Evolutionary conservation across 179 eudicot species (phyloP).

Genomic region (Beta lomatogona): DNA sequence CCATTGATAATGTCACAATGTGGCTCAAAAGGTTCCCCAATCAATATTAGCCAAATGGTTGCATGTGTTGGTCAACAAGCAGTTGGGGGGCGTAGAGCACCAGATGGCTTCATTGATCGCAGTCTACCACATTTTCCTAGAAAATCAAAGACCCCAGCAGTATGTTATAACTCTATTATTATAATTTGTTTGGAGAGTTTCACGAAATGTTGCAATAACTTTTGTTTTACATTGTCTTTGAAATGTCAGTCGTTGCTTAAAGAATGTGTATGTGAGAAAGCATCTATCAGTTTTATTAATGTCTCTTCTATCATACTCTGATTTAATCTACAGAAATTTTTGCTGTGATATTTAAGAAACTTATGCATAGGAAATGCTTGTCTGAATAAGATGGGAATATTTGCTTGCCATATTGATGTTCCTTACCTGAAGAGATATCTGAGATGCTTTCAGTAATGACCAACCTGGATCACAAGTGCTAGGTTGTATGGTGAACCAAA

Average conservation of each 20-base stretch:
- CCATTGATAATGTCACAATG: conserved; percentile 96
- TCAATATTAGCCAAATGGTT: conserved; percentile 97
- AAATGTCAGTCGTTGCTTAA: neutral
- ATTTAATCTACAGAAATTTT: neutral
- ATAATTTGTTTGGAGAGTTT: neutral
- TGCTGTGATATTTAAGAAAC: neutral
- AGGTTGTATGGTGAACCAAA: neutral
- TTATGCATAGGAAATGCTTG: neutral
- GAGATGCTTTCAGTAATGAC: neutral
- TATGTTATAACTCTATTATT: conserved; percentile 32
- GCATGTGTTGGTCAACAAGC: conserved; percentile 99
- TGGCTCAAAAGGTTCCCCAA: conserved; percentile 97
- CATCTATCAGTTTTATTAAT: neutral
- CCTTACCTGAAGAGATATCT: neutral
- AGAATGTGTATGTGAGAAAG: neutral
- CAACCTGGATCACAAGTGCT: neutral
- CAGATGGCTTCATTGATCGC: conserved; percentile 89
- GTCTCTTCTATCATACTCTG: neutral
- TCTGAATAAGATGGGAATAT: neutral
- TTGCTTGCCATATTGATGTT: neutral
- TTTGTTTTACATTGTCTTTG: neutral
- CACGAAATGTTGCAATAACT: neutral
- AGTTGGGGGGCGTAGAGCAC: conserved; percentile 95
- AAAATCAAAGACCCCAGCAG: conserved; percentile 70
- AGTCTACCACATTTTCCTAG: conserved; percentile 90